These are phyloP conservation scores for Podospora tetraspora DNA, from an alignment of 495 filamentous ascomycete species.

Conservation along the genomic window DNA sequence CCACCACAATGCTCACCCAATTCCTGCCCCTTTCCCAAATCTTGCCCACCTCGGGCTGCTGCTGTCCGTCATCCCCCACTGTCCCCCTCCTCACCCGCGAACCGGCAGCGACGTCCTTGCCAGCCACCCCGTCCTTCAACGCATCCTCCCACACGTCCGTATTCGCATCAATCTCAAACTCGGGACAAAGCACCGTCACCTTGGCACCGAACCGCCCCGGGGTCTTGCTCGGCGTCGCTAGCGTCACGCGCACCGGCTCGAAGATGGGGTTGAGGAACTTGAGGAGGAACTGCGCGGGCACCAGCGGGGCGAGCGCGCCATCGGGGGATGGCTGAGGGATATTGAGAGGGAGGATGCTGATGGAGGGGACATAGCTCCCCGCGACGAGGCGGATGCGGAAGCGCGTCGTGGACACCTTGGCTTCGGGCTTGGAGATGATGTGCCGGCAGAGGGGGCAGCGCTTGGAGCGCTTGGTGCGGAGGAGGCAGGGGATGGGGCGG, in stretches of 20 bases:
- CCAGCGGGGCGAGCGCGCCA: conserved; percentile 54
- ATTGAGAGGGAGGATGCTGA: conserved; percentile 62
- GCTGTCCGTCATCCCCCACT: conserved; percentile 39
- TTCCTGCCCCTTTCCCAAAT: conserved; percentile 94
- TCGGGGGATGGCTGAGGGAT: conserved; percentile 28
- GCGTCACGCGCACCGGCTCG: conserved; percentile 77
- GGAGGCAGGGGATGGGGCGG: conserved; percentile 69
- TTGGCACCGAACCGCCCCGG: conserved; percentile 70
- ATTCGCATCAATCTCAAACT: conserved; percentile 92
- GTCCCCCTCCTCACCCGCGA: conserved; percentile 26
- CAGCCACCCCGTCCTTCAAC: conserved; percentile 44
- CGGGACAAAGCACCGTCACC: conserved; percentile 88
- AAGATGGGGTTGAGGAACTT: conserved; percentile 93
- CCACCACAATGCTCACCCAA: conserved; percentile 86
- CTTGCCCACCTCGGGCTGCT: conserved; percentile 81
- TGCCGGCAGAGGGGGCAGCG: conserved; percentile 89
- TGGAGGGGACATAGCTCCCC: conserved; percentile 78
- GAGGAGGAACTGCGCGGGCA: conserved; percentile 74
- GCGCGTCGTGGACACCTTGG: conserved; percentile 75
- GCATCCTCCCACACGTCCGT: conserved; percentile 96
- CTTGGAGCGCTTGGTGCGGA: conserved; percentile 88
- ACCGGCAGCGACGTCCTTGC: conserved; percentile 27
- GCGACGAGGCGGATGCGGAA: conserved; percentile 89
- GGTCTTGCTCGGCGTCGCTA: conserved; percentile 77
- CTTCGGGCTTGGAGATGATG: conserved; percentile 92